Conservation (phyloP, 257 asterid genomes). For the Solanum paucissectum region DNA sequence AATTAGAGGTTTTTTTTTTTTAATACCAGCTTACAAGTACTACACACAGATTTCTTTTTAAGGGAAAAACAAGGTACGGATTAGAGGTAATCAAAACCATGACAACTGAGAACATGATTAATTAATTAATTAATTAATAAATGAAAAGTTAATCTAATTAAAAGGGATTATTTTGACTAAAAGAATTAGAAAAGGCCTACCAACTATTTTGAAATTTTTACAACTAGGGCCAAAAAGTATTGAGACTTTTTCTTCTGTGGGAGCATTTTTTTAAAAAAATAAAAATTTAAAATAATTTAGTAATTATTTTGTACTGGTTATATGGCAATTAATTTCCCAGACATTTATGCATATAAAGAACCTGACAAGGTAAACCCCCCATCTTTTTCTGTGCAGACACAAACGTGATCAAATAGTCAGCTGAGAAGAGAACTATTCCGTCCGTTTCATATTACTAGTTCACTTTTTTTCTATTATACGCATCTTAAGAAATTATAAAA, state of each 20-base stretch:
- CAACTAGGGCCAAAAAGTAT: neutral
- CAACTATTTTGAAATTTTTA: constrained; percentile 20
- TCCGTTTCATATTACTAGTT: too few relatives aligned
- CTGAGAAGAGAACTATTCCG: neutral
- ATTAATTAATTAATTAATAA: neutral
- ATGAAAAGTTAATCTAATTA: neutral
- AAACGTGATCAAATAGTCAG: constrained; percentile 36
- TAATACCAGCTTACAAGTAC: neutral
- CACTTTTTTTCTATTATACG: too few relatives aligned
- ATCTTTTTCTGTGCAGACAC: constrained; percentile 33
- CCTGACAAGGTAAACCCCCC: constrained; percentile 29
- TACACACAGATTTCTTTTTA: neutral
- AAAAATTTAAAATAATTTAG: neutral
- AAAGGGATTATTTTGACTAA: neutral
- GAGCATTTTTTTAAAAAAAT: neutral
- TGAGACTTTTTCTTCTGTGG: neutral
- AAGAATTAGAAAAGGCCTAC: constrained; percentile 3
- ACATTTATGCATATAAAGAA: constrained; percentile 10
- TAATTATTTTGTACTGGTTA: neutral
- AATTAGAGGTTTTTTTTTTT: neutral
- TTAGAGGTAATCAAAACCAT: neutral
- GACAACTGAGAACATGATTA: neutral
- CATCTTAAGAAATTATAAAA: too few relatives aligned
- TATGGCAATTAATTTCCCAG: neutral
- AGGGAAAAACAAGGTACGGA: neutral